These are phyloP conservation scores for Massarina eburnea DNA, from an alignment of 2,329 filamentous ascomycete species.

Conservation along the genomic window DNA sequence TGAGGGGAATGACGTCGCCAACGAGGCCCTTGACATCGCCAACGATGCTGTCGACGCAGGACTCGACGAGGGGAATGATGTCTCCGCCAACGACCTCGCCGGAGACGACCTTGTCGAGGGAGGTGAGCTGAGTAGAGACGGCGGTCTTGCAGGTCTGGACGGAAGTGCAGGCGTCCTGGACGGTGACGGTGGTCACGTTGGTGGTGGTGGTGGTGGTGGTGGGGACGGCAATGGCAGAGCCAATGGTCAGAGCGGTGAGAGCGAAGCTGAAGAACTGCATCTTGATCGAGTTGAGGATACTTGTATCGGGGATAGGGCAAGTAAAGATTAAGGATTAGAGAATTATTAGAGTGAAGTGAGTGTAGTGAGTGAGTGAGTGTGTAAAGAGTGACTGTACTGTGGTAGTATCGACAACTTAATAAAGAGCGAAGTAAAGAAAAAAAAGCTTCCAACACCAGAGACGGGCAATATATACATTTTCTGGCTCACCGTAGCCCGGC, in stretches of 20 bases:
- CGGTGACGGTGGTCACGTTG: too few species aligned
- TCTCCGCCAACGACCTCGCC: neutral
- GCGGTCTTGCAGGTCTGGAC: too few species aligned
- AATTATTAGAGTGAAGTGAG: neutral
- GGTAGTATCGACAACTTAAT: too few species aligned
- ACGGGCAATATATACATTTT: too few species aligned
- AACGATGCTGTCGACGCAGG: neutral
- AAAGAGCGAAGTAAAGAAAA: too few species aligned
- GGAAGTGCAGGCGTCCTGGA: too few species aligned
- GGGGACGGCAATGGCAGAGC: neutral
- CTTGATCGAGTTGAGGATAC: too few species aligned
- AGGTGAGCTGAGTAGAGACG: neutral
- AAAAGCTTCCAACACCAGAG: too few species aligned
- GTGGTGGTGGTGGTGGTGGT: too few species aligned
- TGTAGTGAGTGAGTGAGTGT: neutral
- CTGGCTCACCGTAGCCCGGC: too few species aligned
- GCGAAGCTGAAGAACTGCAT: neutral
- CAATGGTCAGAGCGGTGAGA: neutral
- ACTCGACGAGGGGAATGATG: neutral
- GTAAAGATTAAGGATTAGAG: neutral
- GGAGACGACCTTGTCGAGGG: neutral
- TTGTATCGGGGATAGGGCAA: too few species aligned
- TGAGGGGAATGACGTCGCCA: neutral
- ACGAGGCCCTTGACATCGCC: neutral
- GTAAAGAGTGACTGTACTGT: neutral